Conservation (phyloP, 805 yeast species). For the Scheffersomyces stipitis region DNA sequence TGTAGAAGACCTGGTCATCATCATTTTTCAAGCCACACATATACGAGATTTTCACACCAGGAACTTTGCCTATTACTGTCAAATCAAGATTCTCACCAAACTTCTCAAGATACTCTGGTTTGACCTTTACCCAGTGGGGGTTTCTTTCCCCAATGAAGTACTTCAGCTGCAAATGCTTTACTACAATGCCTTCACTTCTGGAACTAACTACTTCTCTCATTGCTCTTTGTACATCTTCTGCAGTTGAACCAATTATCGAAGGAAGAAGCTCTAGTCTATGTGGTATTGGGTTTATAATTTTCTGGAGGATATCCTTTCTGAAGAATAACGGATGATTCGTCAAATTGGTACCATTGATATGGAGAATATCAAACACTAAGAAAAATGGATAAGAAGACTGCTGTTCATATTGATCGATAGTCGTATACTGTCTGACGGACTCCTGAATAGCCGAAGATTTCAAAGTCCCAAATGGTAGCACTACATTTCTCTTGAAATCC, state of each 20-base stretch:
- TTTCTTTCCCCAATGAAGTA: slow-evolving; percentile 64
- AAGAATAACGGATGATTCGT: slow-evolving; percentile 52
- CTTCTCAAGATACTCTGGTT: slow-evolving; percentile 85
- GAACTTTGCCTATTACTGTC: slow-evolving; percentile 73
- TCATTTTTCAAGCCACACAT: slow-evolving; percentile 67
- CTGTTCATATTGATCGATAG: slow-evolving; percentile 32
- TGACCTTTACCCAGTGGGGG: slow-evolving; percentile 80
- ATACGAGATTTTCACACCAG: slow-evolving; percentile 68
- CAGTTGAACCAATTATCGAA: slow-evolving; percentile 38
- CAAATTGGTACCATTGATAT: slow-evolving; percentile 64
- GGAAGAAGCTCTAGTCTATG: slow-evolving; percentile 51
- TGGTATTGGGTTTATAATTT: slow-evolving; percentile 46
- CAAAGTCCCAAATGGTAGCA: slow-evolving; percentile 80
- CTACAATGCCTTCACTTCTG: slow-evolving; percentile 78
- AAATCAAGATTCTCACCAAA: slow-evolving; percentile 87
- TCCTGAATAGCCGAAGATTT: slow-evolving; percentile 66
- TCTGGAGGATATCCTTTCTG: slow-evolving; percentile 53
- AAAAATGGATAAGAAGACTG: slow-evolving; percentile 50
- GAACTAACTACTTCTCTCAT: slow-evolving; percentile 57
- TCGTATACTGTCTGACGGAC: slow-evolving; percentile 39
- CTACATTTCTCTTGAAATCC: slow-evolving; percentile 55
- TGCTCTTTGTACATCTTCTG: slow-evolving; percentile 54
- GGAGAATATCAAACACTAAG: slow-evolving; percentile 72
- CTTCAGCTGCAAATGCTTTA: slow-evolving; percentile 60
- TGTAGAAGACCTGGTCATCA: slow-evolving; percentile 46